Percentiles rank a stretch among this genome's conserved stretches.
phyloP scores from a whole-genome alignment of 1,139 yeast species.

The Debaryomyces udenii region DNA sequence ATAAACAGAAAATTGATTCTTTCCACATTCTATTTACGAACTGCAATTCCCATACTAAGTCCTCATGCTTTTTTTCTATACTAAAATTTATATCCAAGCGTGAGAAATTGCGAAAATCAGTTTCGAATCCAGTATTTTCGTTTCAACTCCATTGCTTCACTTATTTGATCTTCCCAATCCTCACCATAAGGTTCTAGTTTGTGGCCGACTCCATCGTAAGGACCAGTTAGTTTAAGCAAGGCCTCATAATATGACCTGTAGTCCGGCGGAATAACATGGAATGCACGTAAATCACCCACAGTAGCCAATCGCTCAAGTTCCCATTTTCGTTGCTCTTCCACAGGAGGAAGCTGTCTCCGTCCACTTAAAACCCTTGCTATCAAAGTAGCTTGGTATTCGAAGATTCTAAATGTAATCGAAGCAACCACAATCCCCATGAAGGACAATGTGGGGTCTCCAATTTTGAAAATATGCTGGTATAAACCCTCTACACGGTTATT shows the following conservation, averaged over 20 bases:
- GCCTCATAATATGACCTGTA: conserved; percentile 27
- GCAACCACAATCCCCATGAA: conserved; percentile 47
- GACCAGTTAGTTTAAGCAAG: conserved; percentile 24
- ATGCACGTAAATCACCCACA: conserved; percentile 30
- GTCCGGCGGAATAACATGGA: conserved; percentile 24
- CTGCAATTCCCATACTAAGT: no score
- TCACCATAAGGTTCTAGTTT: conserved; percentile 26
- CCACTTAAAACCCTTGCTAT: conserved; percentile 38
- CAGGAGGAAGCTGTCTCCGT: conserved; percentile 30
- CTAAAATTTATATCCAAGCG: no score
- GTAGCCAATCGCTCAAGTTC: conserved; percentile 24
- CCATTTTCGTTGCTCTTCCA: conserved; percentile 36
- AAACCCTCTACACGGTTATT: conserved; percentile 30
- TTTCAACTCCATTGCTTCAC: neutral
- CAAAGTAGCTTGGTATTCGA: conserved; percentile 45
- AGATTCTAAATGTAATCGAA: conserved; percentile 40
- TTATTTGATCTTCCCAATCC: conserved; percentile 20
- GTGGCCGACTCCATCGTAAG: conserved; percentile 27
- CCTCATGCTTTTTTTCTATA: no score
- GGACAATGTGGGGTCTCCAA: conserved; percentile 37
- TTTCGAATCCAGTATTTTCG: neutral
- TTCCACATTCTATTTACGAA: no score
- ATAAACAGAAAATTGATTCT: no score
- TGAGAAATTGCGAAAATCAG: neutral
- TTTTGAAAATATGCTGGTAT: conserved; percentile 41